Evolutionary conservation across 2,329 filamentous ascomycete species (phyloP).

Genomic region (Cordyceps sp.): DNA sequence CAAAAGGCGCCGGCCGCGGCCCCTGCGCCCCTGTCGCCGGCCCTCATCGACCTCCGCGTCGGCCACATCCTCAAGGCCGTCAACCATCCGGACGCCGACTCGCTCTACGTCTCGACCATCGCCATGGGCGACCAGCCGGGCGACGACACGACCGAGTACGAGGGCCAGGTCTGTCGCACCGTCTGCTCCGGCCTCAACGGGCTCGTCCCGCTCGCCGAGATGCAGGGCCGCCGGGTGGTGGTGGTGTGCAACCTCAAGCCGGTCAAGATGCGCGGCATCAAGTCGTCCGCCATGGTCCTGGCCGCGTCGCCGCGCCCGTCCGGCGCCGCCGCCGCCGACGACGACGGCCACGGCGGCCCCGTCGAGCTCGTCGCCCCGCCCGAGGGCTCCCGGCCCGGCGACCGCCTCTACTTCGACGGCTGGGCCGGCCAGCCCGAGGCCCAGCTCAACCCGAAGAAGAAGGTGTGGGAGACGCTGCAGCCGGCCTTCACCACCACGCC

Average conservation of each 20-base stretch:
- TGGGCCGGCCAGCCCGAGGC: slow-evolving; percentile 89
- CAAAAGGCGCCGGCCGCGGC: slow-evolving; percentile 50
- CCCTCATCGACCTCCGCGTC: slow-evolving; percentile 84
- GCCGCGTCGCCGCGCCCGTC: slow-evolving; percentile 78
- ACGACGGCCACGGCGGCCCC: slow-evolving; percentile 70
- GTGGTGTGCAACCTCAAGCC: slow-evolving; percentile 97
- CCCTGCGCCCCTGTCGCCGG: slow-evolving; percentile 59
- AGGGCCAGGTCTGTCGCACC: slow-evolving; percentile 81
- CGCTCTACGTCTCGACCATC: slow-evolving; percentile 87
- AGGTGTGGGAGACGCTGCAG: slow-evolving; percentile 95
- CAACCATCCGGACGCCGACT: slow-evolving; percentile 93
- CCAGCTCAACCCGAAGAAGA: slow-evolving; percentile 97
- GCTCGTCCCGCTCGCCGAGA: slow-evolving; percentile 78
- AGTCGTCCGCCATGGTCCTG: slow-evolving; percentile 74
- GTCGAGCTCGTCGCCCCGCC: slow-evolving; percentile 87
- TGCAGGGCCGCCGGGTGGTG: slow-evolving; percentile 91
- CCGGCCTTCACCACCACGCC: slow-evolving; percentile 88
- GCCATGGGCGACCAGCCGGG: slow-evolving; percentile 79
- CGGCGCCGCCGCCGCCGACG: slow-evolving; percentile 70
- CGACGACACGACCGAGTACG: slow-evolving; percentile 81
- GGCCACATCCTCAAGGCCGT: slow-evolving; percentile 94
- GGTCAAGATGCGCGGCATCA: slow-evolving; percentile 90
- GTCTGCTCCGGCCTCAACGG: slow-evolving; percentile 96
- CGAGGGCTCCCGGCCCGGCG: slow-evolving; percentile 60
- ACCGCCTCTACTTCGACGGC: slow-evolving; percentile 84